These are phyloP conservation scores for Medicago arabica DNA, from an alignment of 306 rosid species.

Conservation along the genomic window DNA sequence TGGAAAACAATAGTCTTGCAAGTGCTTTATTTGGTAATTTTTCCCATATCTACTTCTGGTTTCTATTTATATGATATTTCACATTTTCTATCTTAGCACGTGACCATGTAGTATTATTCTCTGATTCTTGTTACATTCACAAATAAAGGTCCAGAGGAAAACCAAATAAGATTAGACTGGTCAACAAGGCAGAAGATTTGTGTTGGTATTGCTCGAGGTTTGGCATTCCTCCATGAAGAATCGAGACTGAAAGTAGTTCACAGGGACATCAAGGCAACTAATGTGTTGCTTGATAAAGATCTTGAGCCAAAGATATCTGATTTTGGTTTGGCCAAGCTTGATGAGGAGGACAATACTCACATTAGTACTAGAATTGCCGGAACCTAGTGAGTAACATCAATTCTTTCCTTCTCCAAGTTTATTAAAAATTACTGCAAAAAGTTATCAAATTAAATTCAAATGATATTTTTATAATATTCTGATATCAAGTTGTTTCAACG, in stretches of 20 bases:
- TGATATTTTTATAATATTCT: not conserved
- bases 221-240: constrained; percentile 69
- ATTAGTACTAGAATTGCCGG: constrained; percentile 64
- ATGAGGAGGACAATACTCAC: constrained; percentile 46
- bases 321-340: constrained; percentile 66
- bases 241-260: constrained; percentile 68
- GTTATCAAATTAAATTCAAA: not conserved
- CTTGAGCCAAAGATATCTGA: constrained; percentile 60
- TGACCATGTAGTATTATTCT: not conserved
- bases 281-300: constrained; percentile 38
- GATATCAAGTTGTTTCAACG: too few relatives aligned
- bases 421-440: not conserved
- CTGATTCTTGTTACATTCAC: not conserved
- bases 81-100: not conserved
- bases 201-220: constrained; percentile 61
- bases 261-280: constrained; percentile 69
- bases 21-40: constrained; percentile 53
- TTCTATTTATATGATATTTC: not conserved
- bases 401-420: not conserved
- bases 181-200: constrained; percentile 59
- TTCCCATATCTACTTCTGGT: not conserved
- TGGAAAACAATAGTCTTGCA: constrained; percentile 65
- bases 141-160: constrained; percentile 30
- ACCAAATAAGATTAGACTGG: constrained; percentile 48
- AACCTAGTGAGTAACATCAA: constrained; percentile 34